These are phyloP conservation scores for Lachancea nothofagi DNA, from an alignment of 805 yeast species.

Conservation along the genomic window DNA sequence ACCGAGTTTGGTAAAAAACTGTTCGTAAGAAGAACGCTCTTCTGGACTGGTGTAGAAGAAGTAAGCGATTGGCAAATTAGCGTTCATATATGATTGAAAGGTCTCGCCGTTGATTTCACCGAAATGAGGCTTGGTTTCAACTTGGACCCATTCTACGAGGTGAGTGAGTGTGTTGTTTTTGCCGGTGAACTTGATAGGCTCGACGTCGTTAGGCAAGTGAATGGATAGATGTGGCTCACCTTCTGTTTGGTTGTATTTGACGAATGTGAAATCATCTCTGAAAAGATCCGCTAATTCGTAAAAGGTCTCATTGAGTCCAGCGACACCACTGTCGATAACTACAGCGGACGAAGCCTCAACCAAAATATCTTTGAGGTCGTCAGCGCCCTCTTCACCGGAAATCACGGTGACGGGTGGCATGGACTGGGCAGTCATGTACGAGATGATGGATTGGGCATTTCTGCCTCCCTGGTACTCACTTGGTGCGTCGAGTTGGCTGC, in stretches of 20 bases:
- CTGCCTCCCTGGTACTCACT: constrained; percentile 82
- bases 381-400: constrained; percentile 45
- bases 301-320: constrained; percentile 51
- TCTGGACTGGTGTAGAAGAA: constrained; percentile 71
- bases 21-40: constrained; percentile 53
- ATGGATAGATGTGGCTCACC: constrained; percentile 34
- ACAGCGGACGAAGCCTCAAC: constrained; percentile 40
- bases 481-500: constrained; percentile 37
- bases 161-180: constrained; percentile 18
- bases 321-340: constrained; percentile 49
- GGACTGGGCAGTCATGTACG: constrained; percentile 75
- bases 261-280: constrained; percentile 62
- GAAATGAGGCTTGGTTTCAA: constrained; percentile 72
- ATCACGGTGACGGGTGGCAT: constrained; percentile 64
- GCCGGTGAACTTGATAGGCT: constrained; percentile 31
- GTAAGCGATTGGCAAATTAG: constrained; percentile 78
- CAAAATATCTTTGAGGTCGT: constrained; percentile 36
- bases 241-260: constrained; percentile 36
- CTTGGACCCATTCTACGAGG: constrained; percentile 32
- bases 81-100: constrained; percentile 65
- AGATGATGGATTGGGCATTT: constrained; percentile 68
- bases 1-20: constrained; percentile 56
- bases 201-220: constrained; percentile 29
- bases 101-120: constrained; percentile 84
- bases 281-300: constrained; percentile 52